Conservation (phyloP, 208 protist species). For the Wallacemonas rigidus region DNA sequence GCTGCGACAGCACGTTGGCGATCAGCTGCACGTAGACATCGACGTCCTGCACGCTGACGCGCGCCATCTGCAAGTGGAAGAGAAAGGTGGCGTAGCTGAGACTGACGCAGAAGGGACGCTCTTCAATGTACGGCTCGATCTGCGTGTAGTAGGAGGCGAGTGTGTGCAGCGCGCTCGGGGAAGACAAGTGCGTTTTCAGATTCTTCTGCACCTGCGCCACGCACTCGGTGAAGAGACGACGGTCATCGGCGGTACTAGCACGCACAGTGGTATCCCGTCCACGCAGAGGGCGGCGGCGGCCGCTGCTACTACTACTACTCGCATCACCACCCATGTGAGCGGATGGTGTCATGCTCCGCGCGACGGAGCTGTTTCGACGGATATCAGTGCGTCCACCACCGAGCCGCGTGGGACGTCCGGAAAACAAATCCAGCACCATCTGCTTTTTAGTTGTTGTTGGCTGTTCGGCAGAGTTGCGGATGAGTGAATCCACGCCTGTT, state of each 20-base stretch:
- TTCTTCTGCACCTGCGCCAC: slow-evolving; percentile 83
- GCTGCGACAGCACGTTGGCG: slow-evolving; percentile 61
- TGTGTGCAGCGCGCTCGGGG: slow-evolving; percentile 79
- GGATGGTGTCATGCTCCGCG: slow-evolving; percentile 4
- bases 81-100: slow-evolving; percentile 90
- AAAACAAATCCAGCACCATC: slow-evolving; percentile 41
- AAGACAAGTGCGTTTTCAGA: slow-evolving; percentile 68
- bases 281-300: slow-evolving; percentile 15
- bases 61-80: slow-evolving; percentile 91
- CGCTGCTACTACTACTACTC: background rate
- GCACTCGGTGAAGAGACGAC: slow-evolving; percentile 73
- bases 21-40: slow-evolving; percentile 88
- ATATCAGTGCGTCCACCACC: slow-evolving; percentile 13
- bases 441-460: background rate
- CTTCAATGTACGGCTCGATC: slow-evolving; percentile 71
- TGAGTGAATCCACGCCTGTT: too few species aligned
- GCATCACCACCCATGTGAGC: background rate
- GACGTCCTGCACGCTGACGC: slow-evolving; percentile 76
- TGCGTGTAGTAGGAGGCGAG: slow-evolving; percentile 89
- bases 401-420: slow-evolving; percentile 15
- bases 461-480: too few species aligned
- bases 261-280: slow-evolving; percentile 21
- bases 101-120: slow-evolving; percentile 83
- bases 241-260: slow-evolving; percentile 38
- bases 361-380: slow-evolving; percentile 16